These are phyloP conservation scores for Fusarium piperis DNA, from an alignment of 2,329 filamentous ascomycete genomes.

Conservation along the genomic window DNA sequence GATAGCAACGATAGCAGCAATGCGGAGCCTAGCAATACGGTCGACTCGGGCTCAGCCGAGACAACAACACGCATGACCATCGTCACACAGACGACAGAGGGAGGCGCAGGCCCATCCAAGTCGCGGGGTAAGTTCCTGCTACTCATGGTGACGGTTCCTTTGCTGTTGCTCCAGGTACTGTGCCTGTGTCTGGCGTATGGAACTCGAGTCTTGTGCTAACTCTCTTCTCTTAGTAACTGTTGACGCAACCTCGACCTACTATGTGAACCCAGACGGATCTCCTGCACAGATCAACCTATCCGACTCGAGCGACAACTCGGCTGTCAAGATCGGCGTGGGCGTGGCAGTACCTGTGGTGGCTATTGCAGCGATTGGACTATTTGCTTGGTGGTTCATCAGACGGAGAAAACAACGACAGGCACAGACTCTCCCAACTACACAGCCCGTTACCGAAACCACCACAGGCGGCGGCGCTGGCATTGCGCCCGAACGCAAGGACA, in stretches of 20 bases:
- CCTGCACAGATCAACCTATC: constrained; percentile 14
- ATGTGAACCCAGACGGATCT: constrained; percentile 35
- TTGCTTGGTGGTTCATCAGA: constrained; percentile 27
- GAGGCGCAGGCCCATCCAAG: constrained; percentile 29
- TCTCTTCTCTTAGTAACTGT: constrained; percentile 29
- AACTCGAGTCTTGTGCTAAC: constrained; percentile 4
- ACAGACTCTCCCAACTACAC: background rate
- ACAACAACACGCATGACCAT: constrained; percentile 39
- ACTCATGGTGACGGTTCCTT: constrained; percentile 37
- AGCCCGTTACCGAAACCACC: constrained; percentile 23
- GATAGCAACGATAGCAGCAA: background rate
- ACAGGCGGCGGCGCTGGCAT: background rate
- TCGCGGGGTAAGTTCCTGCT: constrained; percentile 45
- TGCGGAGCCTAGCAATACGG: constrained; percentile 33
- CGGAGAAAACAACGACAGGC: constrained; percentile 18
- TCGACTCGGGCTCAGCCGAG: constrained; percentile 17
- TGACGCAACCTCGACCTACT: constrained; percentile 38
- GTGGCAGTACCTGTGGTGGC: constrained; percentile 27
- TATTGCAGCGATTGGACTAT: constrained; percentile 5
- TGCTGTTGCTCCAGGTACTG: constrained; percentile 43
- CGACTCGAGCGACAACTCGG: constrained; percentile 10
- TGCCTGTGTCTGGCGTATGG: constrained; percentile 7
- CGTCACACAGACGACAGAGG: constrained; percentile 40
- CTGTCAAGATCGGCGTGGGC: constrained; percentile 36
- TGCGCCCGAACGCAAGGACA: constrained; percentile 16